Conservation (phyloP, 805 yeast species). For the Wickerhamiella siamensis region DNA sequence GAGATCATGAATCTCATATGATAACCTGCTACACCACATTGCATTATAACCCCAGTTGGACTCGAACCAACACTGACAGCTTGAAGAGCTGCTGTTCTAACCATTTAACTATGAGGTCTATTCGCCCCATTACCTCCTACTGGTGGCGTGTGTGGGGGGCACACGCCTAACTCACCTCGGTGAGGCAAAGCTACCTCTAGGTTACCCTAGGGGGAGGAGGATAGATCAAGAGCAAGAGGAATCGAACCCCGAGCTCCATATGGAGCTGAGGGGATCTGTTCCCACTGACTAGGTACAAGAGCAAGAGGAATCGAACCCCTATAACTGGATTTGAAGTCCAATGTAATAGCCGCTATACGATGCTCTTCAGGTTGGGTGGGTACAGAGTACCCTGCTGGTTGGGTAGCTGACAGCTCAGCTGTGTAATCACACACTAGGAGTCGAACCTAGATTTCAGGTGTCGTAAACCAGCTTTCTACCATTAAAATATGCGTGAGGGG, state of each 20-base stretch:
- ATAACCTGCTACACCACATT: slow-evolving; percentile 5
- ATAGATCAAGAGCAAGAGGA: too few relatives aligned
- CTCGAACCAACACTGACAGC: slow-evolving; percentile 3
- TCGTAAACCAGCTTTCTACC: slow-evolving; percentile 2
- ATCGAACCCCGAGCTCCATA: too few relatives aligned
- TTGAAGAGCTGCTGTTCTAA: slow-evolving; percentile 4
- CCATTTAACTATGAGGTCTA: slow-evolving; percentile 2
- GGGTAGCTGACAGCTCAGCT: not conserved
- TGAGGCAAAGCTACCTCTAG: too few relatives aligned
- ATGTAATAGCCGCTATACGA: slow-evolving; percentile 2
- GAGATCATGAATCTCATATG: slow-evolving; percentile 6
- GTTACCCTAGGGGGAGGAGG: too few relatives aligned
- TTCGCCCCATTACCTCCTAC: too few relatives aligned
- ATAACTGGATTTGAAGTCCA: slow-evolving; percentile 2
- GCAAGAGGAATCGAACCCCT: slow-evolving; percentile 5
- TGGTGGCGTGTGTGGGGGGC: too few relatives aligned
- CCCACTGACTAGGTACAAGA: slow-evolving; percentile 2
- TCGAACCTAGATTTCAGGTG: slow-evolving; percentile 1
- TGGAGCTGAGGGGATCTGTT: too few relatives aligned
- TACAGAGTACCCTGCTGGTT: too few relatives aligned
- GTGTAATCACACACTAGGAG: not conserved
- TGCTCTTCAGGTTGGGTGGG: slow-evolving; percentile 1
- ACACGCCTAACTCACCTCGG: too few relatives aligned
- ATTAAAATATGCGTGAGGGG: slow-evolving; percentile 3
- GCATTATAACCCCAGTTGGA: slow-evolving; percentile 5